Base-by-base conservation (phyloP, 176 grass and related monocot species). In the Cymbopogon citratus region DNA sequence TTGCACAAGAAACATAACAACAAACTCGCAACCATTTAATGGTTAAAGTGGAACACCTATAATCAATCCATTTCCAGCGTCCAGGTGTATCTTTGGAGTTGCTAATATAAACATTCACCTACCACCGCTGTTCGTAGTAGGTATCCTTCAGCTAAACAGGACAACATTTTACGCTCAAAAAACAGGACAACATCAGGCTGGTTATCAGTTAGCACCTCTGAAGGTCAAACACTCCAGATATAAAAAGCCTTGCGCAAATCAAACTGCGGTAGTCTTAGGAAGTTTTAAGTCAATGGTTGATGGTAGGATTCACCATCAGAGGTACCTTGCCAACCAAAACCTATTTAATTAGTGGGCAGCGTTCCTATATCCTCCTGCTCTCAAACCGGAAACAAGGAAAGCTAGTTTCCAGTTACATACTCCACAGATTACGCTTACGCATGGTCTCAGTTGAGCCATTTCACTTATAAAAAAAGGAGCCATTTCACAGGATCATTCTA, bases 251-350 rank as follows among this genome's bases (percentile, higher is more conserved):
- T 69, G 6, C 71, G 43, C 23, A 28, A 69, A 18, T 68, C 28
- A 85, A 71, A 71, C 26, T 73, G 3, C 7, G 41, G 33, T 41
- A 46, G 51, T 12, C 12, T 52, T 66, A 26, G 19, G 43, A 78
- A 67, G 36, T 60, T 73, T 35, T 44, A 43, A 67, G 74, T 60
- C 19, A 59, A 59, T 66, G 56, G 34, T 45, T 79, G 74, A 27
- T 79, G 60, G 45, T 71, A 66, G 67, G 46, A 66, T 73, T 73
- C 56, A 79, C 72, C n/a, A 72, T 87, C 59, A 0, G 25, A 83
- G 35, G 25, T 57, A 77, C 33, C 33, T 9, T 51, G 57, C 80
- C 74, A 83, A 83, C 74, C 26, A 73, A 36, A 28, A 24, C 4
- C 24, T 70, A 11, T 27, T 27, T 40, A 71, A 19, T 31, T 36